Base-by-base conservation (phyloP, 2,329 filamentous ascomycete species). In the Leptoxyphium fumago region DNA sequence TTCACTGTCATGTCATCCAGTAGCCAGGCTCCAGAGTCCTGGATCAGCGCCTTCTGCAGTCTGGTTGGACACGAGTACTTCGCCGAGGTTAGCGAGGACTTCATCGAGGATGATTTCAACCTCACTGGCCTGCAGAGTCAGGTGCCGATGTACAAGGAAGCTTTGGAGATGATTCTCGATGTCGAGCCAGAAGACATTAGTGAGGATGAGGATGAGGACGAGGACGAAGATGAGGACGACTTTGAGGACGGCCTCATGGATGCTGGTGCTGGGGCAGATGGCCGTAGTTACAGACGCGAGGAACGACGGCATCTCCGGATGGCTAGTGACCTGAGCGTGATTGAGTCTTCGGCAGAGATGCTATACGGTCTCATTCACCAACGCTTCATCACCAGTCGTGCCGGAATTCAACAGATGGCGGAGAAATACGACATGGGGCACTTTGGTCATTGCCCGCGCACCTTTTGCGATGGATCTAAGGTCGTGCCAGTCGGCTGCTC, bases 71-170 rank as follows among this genome's bases (percentile, higher is more conserved):
- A 98, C 63, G 91, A 98, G 66, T 98, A 96, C 69, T 98, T 98
- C 65, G 91, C 91, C 50, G 91, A 98, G 70, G 89, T 98, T 42
- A 91, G 86, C 39, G 91, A 98, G 67, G 91, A 98, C 60, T 98
- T 98, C 58, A 96, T 98, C 61, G 91, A 98, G 65, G 91, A 98
- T 78, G 91, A 98, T 65, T 98, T 98, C 73, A 98, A 98, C 66
- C 73, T 98, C 52, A 98, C 91, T 1, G 91, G 91, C 41, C 72
- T 98, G 57, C 87, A 94, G 65, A 84, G 81, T 47, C 89, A 96
- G 67, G 91, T 98, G 43, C 82, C 86, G 51, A 94, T 95, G 84
- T 98, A 98, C 66, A 98, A 96, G 67, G 91, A 98, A 67, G 91
- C 91, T 10, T 70, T 98, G 50, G 91, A 98, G 77, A 95, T 98